Conservation (phyloP, 179 eudicot species). For the Corrigiola litoralis region DNA sequence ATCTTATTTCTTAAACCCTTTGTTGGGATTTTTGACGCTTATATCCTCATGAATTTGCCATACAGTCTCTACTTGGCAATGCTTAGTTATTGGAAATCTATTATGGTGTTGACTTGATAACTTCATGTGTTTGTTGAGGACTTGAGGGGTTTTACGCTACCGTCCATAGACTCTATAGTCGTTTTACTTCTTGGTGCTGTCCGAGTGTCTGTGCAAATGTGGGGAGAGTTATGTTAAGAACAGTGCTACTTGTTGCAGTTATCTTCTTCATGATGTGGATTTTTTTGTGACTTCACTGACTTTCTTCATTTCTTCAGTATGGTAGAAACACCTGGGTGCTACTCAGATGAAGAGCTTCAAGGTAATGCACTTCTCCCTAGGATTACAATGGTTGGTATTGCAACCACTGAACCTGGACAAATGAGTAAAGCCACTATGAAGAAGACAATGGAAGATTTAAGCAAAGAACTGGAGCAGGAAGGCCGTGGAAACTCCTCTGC, state of each 20-base stretch:
- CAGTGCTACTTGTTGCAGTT: neutral
- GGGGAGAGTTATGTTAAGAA: too few relatives aligned
- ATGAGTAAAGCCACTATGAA: slow-evolving; percentile 66
- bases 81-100: too few relatives aligned
- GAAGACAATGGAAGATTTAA: slow-evolving; percentile 81
- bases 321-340: slow-evolving; percentile 22
- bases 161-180: too few relatives aligned
- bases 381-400: slow-evolving; percentile 88
- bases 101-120: too few relatives aligned
- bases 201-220: too few relatives aligned
- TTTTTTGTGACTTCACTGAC: neutral
- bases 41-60: too few relatives aligned
- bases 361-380: slow-evolving; percentile 66
- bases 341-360: slow-evolving; percentile 32
- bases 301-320: slow-evolving; percentile 26
- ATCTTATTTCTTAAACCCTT: too few relatives aligned
- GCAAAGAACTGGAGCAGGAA: slow-evolving; percentile 61
- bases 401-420: slow-evolving; percentile 66
- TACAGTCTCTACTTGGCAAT: too few relatives aligned
- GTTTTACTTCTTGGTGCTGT: too few relatives aligned
- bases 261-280: neutral
- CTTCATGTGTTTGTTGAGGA: too few relatives aligned
- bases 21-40: too few relatives aligned
- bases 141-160: too few relatives aligned
- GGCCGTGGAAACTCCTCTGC: slow-evolving; percentile 35